phyloP scores from a whole-genome alignment of 2,329 filamentous ascomycete species.

The Knoxdaviesia capensis region DNA sequence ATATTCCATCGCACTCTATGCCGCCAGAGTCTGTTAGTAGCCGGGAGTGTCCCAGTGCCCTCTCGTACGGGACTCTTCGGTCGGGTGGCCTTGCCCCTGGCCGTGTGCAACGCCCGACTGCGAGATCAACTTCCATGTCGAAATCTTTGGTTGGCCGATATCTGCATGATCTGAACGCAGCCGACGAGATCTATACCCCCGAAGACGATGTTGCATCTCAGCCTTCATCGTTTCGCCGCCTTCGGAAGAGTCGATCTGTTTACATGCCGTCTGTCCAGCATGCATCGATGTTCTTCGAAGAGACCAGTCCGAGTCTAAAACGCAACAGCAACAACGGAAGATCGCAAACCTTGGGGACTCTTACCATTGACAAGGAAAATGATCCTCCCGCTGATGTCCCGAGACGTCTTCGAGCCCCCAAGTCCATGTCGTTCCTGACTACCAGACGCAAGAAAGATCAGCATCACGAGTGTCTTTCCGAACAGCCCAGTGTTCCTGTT shows the following conservation, averaged over 20 bases:
- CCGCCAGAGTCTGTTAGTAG: too few relatives aligned
- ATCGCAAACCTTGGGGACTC: neutral
- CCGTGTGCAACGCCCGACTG: too few relatives aligned
- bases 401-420: slow-evolving; percentile 20
- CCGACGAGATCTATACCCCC: slow-evolving; percentile 22
- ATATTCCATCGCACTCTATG: too few relatives aligned
- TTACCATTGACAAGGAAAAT: slow-evolving; percentile 1
- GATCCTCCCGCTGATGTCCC: neutral
- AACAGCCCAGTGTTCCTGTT: too few relatives aligned
- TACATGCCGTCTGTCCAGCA: slow-evolving; percentile 15
- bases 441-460: neutral
- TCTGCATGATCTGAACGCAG: slow-evolving; percentile 15
- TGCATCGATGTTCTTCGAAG: neutral
- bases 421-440: slow-evolving; percentile 33
- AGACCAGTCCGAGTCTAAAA: neutral
- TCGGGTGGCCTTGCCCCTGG: too few relatives aligned
- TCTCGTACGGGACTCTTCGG: too few relatives aligned
- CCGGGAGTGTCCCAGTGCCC: too few relatives aligned
- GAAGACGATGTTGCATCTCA: slow-evolving; percentile 27
- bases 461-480: neutral
- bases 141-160: slow-evolving; percentile 5
- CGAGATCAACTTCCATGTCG: too few relatives aligned
- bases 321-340: neutral
- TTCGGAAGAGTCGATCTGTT: slow-evolving; percentile 37
- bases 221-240: slow-evolving; percentile 24